A percentile compares a stretch with the other conserved stretches of the same genome.
These are phyloP conservation scores for Aspergillus novoparasiticus DNA, from an alignment of 2,329 filamentous ascomycete genomes.

Conservation along the genomic window DNA sequence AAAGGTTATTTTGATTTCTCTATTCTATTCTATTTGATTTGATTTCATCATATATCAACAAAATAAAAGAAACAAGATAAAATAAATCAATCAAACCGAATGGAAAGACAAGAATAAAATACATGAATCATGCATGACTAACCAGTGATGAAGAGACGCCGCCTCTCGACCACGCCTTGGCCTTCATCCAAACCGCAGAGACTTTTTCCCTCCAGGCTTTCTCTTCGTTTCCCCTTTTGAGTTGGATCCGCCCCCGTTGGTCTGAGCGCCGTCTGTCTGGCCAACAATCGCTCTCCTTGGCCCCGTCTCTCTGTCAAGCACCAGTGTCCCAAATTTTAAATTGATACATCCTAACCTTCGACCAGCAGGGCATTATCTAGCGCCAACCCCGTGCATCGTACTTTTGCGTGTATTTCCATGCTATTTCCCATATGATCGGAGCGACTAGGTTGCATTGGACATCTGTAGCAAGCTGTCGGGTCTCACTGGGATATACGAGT, in stretches of 20 bases:
- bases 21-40: neutral
- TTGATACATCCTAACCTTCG: neutral
- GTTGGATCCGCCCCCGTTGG: constrained; percentile 3
- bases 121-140: too few species aligned
- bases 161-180: neutral
- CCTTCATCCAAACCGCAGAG: neutral
- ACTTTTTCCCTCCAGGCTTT: neutral
- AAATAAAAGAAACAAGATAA: neutral
- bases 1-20: constrained; percentile 4
- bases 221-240: neutral
- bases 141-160: neutral
- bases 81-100: too few species aligned
- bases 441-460: neutral
- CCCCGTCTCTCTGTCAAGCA: neutral
- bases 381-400: constrained; percentile 2
- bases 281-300: constrained; percentile 5
- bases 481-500: neutral
- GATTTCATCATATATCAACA: neutral
- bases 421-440: neutral
- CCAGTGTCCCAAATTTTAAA: too few species aligned
- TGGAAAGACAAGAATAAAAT: neutral
- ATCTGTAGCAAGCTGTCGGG: neutral
- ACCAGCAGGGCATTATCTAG: neutral
- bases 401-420: neutral
- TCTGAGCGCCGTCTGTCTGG: constrained; percentile 6